Base-by-base conservation (phyloP, 2,329 filamentous ascomycete species). In the Calcarisporium arbuscula region DNA sequence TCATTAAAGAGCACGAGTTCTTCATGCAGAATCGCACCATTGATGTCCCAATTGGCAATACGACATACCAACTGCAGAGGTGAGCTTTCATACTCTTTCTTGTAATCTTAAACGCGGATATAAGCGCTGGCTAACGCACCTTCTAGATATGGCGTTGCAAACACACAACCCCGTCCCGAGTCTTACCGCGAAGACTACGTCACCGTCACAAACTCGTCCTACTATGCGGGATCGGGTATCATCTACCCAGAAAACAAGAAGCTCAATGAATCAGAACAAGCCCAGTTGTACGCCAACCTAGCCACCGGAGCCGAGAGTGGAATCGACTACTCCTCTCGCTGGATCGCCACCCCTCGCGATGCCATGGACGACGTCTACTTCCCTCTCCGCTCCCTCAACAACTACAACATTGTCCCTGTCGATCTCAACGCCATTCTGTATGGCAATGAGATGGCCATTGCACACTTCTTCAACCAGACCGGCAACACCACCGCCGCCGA, bases 391-490 rank as follows among this genome's bases (percentile, higher is more conserved):
- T 78, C 70, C 11, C 66, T 82, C 28, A 81, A 82, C 53, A 70
- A 70, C 6, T 59, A 62, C 37, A 66, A 74, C 29, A 67, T 73
- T 9, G 60, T 84, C 2, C 75, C 77, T 2, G 75, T 84, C 3
- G 79, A 82, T 36, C 66, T 84, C 42, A 83, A 84, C 55, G 74
- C 77, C 2, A 82, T 83, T 28, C 57, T 84, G 8, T 84, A 82
- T 53, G 68, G 68, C 46, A 81, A 80, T 43, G 80, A 84, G 48
- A 58, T 73, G 3, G 64, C 68, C 32, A 77, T 83, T 34, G 64
- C 72, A 9, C 47, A 58, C 3, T 79, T 80, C 50, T 63, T 75
- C 42, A 61, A 65, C 26, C 51, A 56, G 16, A 62, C 62, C 0
- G 73, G 73, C 35, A 73, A 80, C 50, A 47, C 53, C 19, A 65